These are phyloP conservation scores for Lodderomyces jiufengensis DNA, from an alignment of 1,139 yeast species.

Conservation along the genomic window DNA sequence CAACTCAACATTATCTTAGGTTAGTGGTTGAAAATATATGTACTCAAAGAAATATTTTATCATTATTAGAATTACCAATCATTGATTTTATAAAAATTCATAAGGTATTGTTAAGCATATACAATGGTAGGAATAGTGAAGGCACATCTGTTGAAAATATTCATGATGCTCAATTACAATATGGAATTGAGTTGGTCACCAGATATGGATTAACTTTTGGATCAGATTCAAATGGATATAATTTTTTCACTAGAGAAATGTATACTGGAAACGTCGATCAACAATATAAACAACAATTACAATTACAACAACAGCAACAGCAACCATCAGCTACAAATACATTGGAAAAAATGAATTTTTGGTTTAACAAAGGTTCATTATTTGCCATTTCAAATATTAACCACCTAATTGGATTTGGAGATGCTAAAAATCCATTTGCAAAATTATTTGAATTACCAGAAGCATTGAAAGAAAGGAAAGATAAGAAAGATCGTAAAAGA, in stretches of 20 bases:
- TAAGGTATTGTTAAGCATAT: constrained; percentile 53
- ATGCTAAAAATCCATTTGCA: constrained; percentile 70
- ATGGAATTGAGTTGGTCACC: constrained; percentile 62
- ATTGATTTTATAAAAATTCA: constrained; percentile 66
- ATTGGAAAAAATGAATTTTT: constrained; percentile 62
- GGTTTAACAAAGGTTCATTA: constrained; percentile 71
- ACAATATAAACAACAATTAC: constrained; percentile 15
- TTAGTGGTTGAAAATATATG: constrained; percentile 76
- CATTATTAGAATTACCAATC: constrained; percentile 55
- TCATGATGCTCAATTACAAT: constrained; percentile 44
- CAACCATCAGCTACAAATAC: constrained; percentile 26
- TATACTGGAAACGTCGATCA: constrained; percentile 34
- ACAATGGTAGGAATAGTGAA: constrained; percentile 36
- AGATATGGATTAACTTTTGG: constrained; percentile 72
- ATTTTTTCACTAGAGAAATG: constrained; percentile 55
- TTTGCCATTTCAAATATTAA: constrained; percentile 74
- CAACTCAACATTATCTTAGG: constrained; percentile 71
- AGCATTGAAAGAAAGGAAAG: constrained; percentile 66
- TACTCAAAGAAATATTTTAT: constrained; percentile 63
- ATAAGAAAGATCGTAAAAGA: constrained; percentile 63
- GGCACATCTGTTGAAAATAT: constrained; percentile 21
- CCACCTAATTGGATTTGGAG: constrained; percentile 75
- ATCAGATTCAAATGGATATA: constrained; percentile 60
- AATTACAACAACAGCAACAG: constrained; percentile 20
- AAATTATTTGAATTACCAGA: constrained; percentile 67